Conservation (phyloP, 306 rosid species). For the Cucurbita ficifolia region DNA sequence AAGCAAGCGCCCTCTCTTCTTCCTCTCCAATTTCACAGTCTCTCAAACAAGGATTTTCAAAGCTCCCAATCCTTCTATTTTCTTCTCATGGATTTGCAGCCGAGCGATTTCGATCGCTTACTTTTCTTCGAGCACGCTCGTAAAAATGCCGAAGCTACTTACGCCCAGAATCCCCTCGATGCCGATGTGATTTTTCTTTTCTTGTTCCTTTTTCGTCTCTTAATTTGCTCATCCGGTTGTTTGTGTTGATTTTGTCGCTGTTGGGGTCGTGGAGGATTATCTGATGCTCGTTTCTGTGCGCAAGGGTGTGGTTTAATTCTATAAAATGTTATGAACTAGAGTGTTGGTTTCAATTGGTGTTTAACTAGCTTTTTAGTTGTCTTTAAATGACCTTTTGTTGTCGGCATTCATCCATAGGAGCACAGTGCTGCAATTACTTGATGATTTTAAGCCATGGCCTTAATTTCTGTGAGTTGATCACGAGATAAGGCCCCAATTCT, state of each 20-base stretch:
- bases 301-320: neutral
- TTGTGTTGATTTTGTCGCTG: neutral
- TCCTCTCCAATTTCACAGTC: neutral
- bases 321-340: neutral
- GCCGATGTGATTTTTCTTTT: conserved; percentile 40
- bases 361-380: neutral
- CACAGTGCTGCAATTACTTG: neutral
- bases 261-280: neutral
- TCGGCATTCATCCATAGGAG: neutral
- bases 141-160: conserved; percentile 40
- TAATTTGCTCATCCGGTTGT: neutral
- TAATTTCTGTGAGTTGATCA: neutral
- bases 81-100: conserved; percentile 49
- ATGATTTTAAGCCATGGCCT: neutral
- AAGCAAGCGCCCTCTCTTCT: neutral
- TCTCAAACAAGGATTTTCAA: neutral
- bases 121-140: conserved; percentile 79
- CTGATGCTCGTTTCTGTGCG: neutral
- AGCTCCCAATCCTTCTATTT: neutral
- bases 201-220: neutral
- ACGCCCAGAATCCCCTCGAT: conserved; percentile 53
- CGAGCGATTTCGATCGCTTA: conserved; percentile 60
- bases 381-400: no score
- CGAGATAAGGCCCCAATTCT: neutral
- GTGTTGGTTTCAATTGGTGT: neutral